These are phyloP conservation scores for Candida stauntonica DNA, from an alignment of 805 yeast species.

Conservation along the genomic window DNA sequence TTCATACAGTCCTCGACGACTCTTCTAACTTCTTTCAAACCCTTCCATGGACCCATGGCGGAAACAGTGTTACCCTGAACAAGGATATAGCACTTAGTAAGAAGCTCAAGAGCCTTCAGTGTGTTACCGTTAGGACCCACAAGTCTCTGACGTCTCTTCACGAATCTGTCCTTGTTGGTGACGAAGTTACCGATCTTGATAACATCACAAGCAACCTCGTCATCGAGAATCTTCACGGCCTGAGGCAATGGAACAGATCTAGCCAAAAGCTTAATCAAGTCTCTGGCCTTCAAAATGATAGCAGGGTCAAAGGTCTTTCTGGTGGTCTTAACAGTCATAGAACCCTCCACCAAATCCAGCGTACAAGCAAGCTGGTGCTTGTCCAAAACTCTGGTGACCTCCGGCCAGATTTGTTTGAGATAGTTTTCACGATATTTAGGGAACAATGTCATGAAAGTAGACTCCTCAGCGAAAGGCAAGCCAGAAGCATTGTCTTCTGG, in stretches of 20 bases:
- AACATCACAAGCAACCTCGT: slow-evolving; percentile 92
- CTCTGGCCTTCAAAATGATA: slow-evolving; percentile 88
- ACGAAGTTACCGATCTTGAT: slow-evolving; percentile 91
- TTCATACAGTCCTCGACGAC: slow-evolving; percentile 97
- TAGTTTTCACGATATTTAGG: slow-evolving; percentile 96
- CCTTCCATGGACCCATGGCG: slow-evolving; percentile 94
- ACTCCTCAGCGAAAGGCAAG: slow-evolving; percentile 88
- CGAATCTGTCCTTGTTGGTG: slow-evolving; percentile 86
- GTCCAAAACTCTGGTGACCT: slow-evolving; percentile 77
- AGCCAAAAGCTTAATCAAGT: slow-evolving; percentile 86
- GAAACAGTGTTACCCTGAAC: slow-evolving; percentile 98
- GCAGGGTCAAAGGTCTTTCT: slow-evolving; percentile 96
- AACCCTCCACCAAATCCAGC: slow-evolving; percentile 88
- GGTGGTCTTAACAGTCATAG: slow-evolving; percentile 95
- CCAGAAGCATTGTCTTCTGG: slow-evolving; percentile 89
- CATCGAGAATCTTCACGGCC: slow-evolving; percentile 86
- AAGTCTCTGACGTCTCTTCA: slow-evolving; percentile 91
- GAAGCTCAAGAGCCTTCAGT: slow-evolving; percentile 86
- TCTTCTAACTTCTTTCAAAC: slow-evolving; percentile 85
- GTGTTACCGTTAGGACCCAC: slow-evolving; percentile 98
- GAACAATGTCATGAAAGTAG: slow-evolving; percentile 89
- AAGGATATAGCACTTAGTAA: slow-evolving; percentile 91
- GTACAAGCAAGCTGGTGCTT: slow-evolving; percentile 75
- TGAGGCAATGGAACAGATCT: slow-evolving; percentile 97
- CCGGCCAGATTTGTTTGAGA: slow-evolving; percentile 87